Base-by-base conservation (phyloP, 805 yeast species). In the Candida chilensis region DNA sequence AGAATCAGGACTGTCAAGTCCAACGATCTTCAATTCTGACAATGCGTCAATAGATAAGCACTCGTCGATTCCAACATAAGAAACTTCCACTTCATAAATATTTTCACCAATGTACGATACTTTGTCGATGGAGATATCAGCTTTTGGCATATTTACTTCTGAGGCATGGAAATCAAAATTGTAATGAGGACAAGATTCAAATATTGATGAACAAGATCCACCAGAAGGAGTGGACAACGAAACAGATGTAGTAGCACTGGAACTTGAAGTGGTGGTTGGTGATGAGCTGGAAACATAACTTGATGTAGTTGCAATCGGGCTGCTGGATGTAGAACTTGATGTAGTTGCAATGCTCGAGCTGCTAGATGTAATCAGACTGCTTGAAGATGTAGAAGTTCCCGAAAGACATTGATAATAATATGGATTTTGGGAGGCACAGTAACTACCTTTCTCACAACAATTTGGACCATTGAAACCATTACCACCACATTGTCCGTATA, bases 11-110 rank as follows among this genome's bases (percentile, higher is more conserved):
- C 15, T n/a, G 12, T 22, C 13, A n/a, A 22, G 25, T 7, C 43
- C 44, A 21, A 33, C 36, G 24, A 40, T 21, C 32, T 42, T 42
- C 35, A 42, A 20, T 24, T 39, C 45, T 17, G 38, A 31, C 17
- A 40, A 20, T 3, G 44, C 37, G 5, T 24, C 25, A 13, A 36
- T 15, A 4, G 39, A 29, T 41, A 42, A 36, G 1, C 29, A 10
- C 4, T 31, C 34, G 4, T 9, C 11, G 4, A 40, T 22, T 4
- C 27, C 27, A 14, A 38, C 39, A 27, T 32, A 29, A 20, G 25
- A 22, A 11, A 42, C 37, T 9, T 30, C 35, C 9, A 42, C 40
- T 5, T 35, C 28, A 33, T 42, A 42, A 5, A 18, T 24, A 16
- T 33, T 28, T 8, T 34, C 41, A 13, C 32, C 28, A 5, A 26